These are phyloP conservation scores for Emergomyces pasteurianus DNA, from an alignment of 2,329 filamentous ascomycete species.

Conservation along the genomic window DNA sequence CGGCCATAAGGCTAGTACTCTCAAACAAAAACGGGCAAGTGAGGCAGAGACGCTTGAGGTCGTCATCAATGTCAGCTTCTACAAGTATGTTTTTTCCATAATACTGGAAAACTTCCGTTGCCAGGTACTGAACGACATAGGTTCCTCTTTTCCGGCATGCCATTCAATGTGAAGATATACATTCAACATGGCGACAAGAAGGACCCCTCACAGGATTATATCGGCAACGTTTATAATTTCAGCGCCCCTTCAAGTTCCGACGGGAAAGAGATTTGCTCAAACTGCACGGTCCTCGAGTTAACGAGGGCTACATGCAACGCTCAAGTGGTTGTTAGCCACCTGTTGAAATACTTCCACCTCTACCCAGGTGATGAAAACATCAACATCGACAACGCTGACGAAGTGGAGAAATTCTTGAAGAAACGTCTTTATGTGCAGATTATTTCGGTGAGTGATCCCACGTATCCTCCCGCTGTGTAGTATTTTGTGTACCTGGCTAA, in stretches of 20 bases:
- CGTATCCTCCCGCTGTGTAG: neutral
- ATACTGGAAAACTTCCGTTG: neutral
- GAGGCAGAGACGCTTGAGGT: neutral
- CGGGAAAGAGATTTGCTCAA: slow-evolving; percentile 1
- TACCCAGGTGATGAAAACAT: slow-evolving; percentile 1
- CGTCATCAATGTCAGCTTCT: slow-evolving; percentile 1
- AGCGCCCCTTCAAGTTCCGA: neutral
- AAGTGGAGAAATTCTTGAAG: neutral
- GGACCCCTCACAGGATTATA: neutral
- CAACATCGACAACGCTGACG: neutral
- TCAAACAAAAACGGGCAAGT: neutral
- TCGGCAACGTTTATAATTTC: neutral
- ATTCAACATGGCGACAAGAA: neutral
- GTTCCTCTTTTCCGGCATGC: neutral
- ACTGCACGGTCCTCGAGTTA: slow-evolving; percentile 1
- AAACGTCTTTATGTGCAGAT: slow-evolving; percentile 1
- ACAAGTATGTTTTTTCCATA: neutral
- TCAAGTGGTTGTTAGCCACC: neutral
- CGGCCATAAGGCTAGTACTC: neutral
- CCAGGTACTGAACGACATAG: neutral
- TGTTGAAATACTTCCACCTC: slow-evolving; percentile 1
- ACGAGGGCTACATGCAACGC: neutral
- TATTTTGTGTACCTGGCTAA: neutral
- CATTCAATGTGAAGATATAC: neutral
- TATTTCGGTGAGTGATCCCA: neutral